phyloP scores from a whole-genome alignment of 192 early-diverging fungal genomes.

The Funneliformis mosseae region DNA sequence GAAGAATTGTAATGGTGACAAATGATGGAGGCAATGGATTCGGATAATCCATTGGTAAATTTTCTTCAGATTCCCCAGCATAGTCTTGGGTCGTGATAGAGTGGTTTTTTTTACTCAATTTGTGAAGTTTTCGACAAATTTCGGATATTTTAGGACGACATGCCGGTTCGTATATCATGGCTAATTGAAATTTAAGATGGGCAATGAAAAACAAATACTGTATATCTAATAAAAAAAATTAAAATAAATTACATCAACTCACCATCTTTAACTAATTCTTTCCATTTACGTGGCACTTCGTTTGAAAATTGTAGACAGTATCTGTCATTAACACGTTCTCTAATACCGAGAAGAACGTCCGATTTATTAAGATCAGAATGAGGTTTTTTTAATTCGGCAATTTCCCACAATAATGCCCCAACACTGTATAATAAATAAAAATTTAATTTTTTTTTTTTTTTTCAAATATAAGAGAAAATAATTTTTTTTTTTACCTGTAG shows the following conservation, averaged over 20 bases:
- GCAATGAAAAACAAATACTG: background rate
- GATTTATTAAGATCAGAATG: background rate
- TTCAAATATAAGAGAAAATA: background rate
- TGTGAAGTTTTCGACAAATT: too few species aligned
- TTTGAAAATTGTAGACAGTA: background rate
- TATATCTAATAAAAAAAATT: background rate
- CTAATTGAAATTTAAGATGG: too few species aligned
- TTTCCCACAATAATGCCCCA: slow-evolving; percentile 19
- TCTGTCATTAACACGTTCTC: background rate
- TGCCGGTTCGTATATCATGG: too few species aligned
- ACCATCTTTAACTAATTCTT: background rate
- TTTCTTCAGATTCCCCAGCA: background rate
- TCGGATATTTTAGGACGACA: too few species aligned
- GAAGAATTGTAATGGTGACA: background rate
- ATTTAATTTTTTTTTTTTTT: background rate
- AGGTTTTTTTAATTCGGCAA: slow-evolving; percentile 1
- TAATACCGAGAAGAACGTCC: background rate
- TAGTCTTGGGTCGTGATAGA: too few species aligned
- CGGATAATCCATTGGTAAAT: background rate
- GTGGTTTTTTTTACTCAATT: too few species aligned
- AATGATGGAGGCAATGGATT: background rate
- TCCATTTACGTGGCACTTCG: background rate
- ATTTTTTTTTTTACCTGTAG: slow-evolving; percentile 16
- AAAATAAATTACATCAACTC: background rate
- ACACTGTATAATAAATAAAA: slow-evolving; percentile 3